phyloP scores from a whole-genome alignment of 345 rosid genomes.

The Excoecaria cochinchinensis region DNA sequence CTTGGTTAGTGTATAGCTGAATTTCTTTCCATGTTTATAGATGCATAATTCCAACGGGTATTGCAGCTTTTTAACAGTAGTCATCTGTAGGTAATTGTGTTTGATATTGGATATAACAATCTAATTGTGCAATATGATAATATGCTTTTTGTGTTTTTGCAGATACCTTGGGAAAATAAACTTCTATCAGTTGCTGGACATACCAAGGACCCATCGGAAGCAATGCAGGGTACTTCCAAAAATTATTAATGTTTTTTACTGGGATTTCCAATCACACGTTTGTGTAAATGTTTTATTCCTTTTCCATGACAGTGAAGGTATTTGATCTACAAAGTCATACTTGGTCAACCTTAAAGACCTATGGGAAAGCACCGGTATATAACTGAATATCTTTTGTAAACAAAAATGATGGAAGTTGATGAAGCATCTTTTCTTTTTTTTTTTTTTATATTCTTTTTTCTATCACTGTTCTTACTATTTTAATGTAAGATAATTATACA shows the following conservation, averaged over 20 bases:
- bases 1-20: slow-evolving; percentile 57
- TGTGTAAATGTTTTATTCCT: neutral
- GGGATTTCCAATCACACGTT: neutral
- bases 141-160: slow-evolving; percentile 24
- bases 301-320: slow-evolving; percentile 67
- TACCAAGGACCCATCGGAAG: slow-evolving; percentile 86
- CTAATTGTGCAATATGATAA: slow-evolving; percentile 10
- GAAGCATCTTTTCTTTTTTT: slow-evolving; percentile 17
- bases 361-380: slow-evolving; percentile 92
- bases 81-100: slow-evolving; percentile 18
- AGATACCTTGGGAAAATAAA: slow-evolving; percentile 92
- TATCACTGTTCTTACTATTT: neutral
- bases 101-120: slow-evolving; percentile 20
- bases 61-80: slow-evolving; percentile 20
- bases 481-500: neutral
- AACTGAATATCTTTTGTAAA: neutral
- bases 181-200: slow-evolving; percentile 94
- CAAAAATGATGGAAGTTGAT: neutral
- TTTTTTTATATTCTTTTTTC: slow-evolving; percentile 12
- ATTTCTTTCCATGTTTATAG: slow-evolving; percentile 19
- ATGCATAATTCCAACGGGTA: slow-evolving; percentile 22
- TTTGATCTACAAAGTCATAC: slow-evolving; percentile 71
- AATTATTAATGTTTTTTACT: neutral
- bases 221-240: slow-evolving; percentile 60
- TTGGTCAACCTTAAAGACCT: slow-evolving; percentile 90